Evolutionary conservation across 2,329 filamentous ascomycete species (phyloP).

Genomic region (Fusarium sp.): DNA sequence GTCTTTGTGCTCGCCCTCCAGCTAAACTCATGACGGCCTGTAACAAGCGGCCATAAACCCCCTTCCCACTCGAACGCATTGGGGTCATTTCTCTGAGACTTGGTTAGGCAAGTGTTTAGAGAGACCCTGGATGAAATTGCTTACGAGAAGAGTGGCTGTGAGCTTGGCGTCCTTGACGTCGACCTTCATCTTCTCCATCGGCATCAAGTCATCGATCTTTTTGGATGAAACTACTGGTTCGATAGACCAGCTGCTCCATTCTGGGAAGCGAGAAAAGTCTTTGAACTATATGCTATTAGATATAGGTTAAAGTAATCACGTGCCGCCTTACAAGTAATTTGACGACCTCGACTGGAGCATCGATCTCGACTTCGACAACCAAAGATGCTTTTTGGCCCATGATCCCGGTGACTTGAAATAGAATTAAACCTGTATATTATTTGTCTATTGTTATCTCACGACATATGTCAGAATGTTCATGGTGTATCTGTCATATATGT

Average conservation of each 20-base stretch:
- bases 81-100: neutral
- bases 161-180: constrained; percentile 1
- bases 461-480: accelerated
- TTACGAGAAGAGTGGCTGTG: neutral
- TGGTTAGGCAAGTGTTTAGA: accelerated
- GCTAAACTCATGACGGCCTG: constrained; percentile 5
- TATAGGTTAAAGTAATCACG: accelerated
- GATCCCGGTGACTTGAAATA: accelerated
- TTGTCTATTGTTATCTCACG: accelerated
- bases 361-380: constrained; percentile 7
- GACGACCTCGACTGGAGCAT: constrained; percentile 4
- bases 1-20: constrained; percentile 13
- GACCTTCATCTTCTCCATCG: constrained; percentile 2
- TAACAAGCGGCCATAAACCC: neutral
- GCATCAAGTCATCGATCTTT: neutral
- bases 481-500: neutral
- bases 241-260: constrained; percentile 16
- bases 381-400: constrained; percentile 12
- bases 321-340: neutral
- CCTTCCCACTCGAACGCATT: constrained; percentile 5
- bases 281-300: neutral
- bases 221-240: neutral
- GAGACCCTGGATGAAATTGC: accelerated
- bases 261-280: neutral
- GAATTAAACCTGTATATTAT: accelerated